Percentiles rank a stretch among this genome's conserved stretches.
Evolutionary conservation across 192 early-diverging fungal genomes (phyloP).

Genomic region (Chytriomyces confervae): DNA sequence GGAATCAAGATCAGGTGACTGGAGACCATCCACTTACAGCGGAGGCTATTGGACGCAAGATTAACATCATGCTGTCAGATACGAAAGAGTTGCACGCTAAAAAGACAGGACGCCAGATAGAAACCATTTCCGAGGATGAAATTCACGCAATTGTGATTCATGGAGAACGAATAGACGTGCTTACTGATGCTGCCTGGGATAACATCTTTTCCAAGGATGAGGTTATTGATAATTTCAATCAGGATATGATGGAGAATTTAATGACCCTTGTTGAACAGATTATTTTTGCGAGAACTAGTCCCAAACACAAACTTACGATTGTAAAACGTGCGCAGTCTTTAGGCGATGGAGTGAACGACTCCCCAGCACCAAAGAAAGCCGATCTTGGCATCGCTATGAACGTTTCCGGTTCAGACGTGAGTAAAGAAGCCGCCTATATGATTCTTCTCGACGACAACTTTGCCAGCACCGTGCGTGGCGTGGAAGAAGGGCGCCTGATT

Average conservation of each 20-base stretch:
- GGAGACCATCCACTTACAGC: constrained; percentile 96
- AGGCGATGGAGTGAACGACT: constrained; percentile 96
- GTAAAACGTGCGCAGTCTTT: constrained; percentile 86
- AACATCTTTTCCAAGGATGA: constrained; percentile 91
- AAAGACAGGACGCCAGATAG: constrained; percentile 60
- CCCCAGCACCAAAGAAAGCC: constrained; percentile 94
- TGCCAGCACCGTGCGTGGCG: constrained; percentile 89
- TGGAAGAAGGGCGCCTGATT: constrained; percentile 93
- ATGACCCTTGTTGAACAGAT: no score
- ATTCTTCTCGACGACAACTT: no score
- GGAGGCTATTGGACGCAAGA: constrained; percentile 94
- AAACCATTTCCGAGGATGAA: constrained; percentile 78
- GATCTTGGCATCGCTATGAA: constrained; percentile 99
- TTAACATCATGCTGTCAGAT: constrained; percentile 90
- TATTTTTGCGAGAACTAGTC: constrained; percentile 95
- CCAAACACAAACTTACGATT: constrained; percentile 96
- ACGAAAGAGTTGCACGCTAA: constrained; percentile 80
- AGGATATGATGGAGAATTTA: no score
- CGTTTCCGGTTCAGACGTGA: constrained; percentile 88
- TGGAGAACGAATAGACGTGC: constrained; percentile 81
- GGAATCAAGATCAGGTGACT: constrained; percentile 97
- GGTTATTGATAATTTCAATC: constrained; percentile 1
- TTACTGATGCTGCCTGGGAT: constrained; percentile 91
- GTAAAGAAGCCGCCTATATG: constrained; percentile 68
- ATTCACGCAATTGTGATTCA: constrained; percentile 89